Evolutionary conservation across 352 stramenopile species (phyloP), one percentile per base, ranked within the genome.

Genomic region (Globisporangium mamillatum): DNA sequence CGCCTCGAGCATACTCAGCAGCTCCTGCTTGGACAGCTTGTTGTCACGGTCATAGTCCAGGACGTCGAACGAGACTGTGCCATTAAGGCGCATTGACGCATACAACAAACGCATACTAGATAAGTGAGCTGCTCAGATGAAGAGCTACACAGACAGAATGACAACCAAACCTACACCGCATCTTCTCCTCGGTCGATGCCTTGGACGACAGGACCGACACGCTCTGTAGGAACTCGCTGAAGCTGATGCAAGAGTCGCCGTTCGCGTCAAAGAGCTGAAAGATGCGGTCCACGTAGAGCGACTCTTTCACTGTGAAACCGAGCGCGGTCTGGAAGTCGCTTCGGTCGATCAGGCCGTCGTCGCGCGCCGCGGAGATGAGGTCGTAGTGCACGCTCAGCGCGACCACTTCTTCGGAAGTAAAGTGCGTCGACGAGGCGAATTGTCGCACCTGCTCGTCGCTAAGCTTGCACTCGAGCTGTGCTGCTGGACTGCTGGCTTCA

Each of bases 241-340:
- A 95, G 68, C 80, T 89, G 71, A 93, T 92, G 69, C 79, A 92
- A 74, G 77, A 84, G 75, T 95, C 87, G 62, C 79, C 73, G 73
- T 95, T 93, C 16, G 75, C 64, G 70, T 93, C 84, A 63, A 95
- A 92, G 53, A 93, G 76, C 76, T 91, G 75, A 66, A 93, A 92
- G 64, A 91, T 90, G 25, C 85, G 83, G 63, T 94, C 85, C 70
- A 92, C 87, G 61, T 92, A 93, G 20, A 93, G 76, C 72, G 83
- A 95, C 57, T 93, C 84, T 65, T 93, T 93, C 52, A 88, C 75
- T 1, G 82, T 87, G 41, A 95, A 91, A 18, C 87, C 84, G 22
- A 93, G 69, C 53, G 81, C 86, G 6, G 75, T 89, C 74, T 95
- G 87, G 73, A 93, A 95, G 59, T 93, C 84, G 61, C 80, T 89